A percentile compares a stretch with the other conserved stretches of the same genome.
phyloP scores from a whole-genome alignment of 2,329 filamentous ascomycete genomes.

The Penicillium italicum region DNA sequence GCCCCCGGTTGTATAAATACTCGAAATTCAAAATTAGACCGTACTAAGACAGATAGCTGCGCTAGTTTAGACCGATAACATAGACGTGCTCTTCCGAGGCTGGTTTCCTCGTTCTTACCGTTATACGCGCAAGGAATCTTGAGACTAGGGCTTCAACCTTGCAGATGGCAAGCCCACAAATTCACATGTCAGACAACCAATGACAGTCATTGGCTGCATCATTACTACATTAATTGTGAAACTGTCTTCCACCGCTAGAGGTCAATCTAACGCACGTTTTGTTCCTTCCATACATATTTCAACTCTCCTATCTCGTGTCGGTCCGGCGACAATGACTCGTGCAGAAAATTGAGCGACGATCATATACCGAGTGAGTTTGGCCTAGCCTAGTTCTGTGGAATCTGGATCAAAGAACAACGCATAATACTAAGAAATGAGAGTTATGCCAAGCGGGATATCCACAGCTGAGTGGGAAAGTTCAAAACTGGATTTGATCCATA shows the following conservation, averaged over 20 bases:
- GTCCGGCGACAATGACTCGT: neutral
- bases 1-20: neutral
- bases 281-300: neutral
- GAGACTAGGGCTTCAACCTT: neutral
- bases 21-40: neutral
- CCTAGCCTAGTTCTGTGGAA: neutral
- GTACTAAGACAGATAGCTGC: neutral
- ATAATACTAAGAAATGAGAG: neutral
- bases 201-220: neutral
- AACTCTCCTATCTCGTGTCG: neutral
- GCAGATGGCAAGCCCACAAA: neutral
- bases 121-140: neutral
- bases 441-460: neutral
- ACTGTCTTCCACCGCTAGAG: neutral
- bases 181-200: neutral
- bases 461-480: neutral
- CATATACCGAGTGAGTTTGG: neutral
- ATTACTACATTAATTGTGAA: neutral
- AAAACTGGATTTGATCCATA: neutral
- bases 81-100: neutral
- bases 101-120: neutral
- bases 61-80: neutral
- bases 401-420: neutral
- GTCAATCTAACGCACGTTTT: neutral
- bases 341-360: neutral